phyloP scores from a whole-genome alignment of 371 early-diverging fungal genomes.

The Mortierella sp. region DNA sequence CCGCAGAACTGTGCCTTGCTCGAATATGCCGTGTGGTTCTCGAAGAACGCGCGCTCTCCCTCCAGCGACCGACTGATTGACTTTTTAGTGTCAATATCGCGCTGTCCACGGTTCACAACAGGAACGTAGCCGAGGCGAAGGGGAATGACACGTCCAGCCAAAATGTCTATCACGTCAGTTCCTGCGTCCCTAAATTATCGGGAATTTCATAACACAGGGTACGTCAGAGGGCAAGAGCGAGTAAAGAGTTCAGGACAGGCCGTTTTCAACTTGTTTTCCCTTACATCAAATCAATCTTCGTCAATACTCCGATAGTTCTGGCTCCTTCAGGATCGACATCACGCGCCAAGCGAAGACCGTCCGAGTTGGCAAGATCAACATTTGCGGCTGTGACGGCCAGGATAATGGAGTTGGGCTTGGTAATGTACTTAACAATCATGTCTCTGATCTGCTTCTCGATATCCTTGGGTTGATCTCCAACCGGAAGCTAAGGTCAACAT shows the following conservation, averaged over 20 bases:
- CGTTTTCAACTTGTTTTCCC: too few species aligned
- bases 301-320: constrained; percentile 99
- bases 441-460: constrained; percentile 98
- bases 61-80: constrained; percentile 89
- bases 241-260: too few species aligned
- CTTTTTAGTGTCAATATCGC: constrained; percentile 94
- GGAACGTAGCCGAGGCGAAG: constrained; percentile 90
- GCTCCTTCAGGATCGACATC: constrained; percentile 98
- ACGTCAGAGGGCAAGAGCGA: too few species aligned
- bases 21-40: constrained; percentile 92
- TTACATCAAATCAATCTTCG: constrained; percentile 98
- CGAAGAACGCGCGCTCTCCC: constrained; percentile 92
- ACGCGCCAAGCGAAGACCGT: constrained; percentile 96
- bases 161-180: constrained; percentile 99
- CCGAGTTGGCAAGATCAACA: constrained; percentile 99
- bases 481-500: too few species aligned
- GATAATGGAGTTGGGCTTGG: constrained; percentile 96
- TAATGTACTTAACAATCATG: constrained; percentile 96
- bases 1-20: constrained; percentile 98
- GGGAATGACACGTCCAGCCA: constrained; percentile 97
- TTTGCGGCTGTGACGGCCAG: constrained; percentile 98
- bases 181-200: constrained; percentile 82
- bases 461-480: constrained; percentile 98
- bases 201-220: neutral
- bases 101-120: constrained; percentile 94